Conservation (phyloP, 495 filamentous ascomycete species). For the Patellaria atrata region DNA sequence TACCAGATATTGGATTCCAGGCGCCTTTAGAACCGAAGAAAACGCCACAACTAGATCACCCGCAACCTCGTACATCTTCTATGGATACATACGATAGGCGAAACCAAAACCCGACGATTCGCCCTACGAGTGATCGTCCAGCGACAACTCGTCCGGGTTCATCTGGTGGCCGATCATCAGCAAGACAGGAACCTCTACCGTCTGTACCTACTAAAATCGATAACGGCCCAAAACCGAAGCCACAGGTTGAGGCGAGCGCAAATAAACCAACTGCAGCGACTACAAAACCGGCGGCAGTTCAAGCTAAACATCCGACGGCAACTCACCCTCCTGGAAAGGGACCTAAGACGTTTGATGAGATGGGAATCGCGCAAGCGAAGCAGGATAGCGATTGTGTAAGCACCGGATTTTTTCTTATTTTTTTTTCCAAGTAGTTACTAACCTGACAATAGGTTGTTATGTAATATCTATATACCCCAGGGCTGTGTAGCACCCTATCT, state of each 20-base stretch:
- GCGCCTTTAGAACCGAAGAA: slow-evolving; percentile 15
- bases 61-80: too few relatives aligned
- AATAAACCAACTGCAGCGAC: slow-evolving; percentile 2
- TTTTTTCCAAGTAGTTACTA: neutral
- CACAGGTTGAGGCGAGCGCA: neutral
- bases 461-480: too few relatives aligned
- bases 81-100: too few relatives aligned
- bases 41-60: slow-evolving; percentile 2
- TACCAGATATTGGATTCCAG: slow-evolving; percentile 19
- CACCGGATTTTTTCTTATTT: slow-evolving; percentile 13
- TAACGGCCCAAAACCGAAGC: neutral
- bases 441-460: slow-evolving; percentile 40
- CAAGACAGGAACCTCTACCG: slow-evolving; percentile 9
- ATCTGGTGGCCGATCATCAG: slow-evolving; percentile 7
- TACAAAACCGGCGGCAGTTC: slow-evolving; percentile 17
- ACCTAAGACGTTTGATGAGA: slow-evolving; percentile 93
- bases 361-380: slow-evolving; percentile 76
- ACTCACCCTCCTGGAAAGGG: slow-evolving; percentile 50
- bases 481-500: too few relatives aligned
- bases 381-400: slow-evolving; percentile 85
- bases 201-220: slow-evolving; percentile 3
- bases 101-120: too few relatives aligned
- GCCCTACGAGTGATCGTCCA: too few relatives aligned
- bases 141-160: slow-evolving; percentile 7
- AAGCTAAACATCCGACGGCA: slow-evolving; percentile 24